Evolutionary conservation across 805 yeast species (phyloP).

Genomic region (Saturnispora sekii): DNA sequence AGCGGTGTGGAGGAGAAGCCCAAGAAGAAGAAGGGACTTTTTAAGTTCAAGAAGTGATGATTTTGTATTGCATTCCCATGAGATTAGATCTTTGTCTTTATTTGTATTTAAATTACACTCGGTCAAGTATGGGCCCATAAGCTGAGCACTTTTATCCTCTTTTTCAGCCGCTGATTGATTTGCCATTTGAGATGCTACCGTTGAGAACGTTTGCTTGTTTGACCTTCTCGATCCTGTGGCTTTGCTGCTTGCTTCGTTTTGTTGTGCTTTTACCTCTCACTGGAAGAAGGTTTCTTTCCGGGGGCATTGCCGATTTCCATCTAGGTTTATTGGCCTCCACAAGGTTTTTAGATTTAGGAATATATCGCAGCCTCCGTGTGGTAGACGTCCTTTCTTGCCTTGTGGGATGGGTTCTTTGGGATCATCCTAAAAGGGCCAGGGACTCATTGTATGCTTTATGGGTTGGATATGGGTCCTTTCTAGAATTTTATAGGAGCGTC

Average conservation of each 20-base stretch:
- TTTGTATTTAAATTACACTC: conserved; percentile 3
- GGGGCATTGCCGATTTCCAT: conserved; percentile 8
- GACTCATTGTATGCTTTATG: conserved; percentile 1
- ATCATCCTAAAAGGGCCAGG: neutral
- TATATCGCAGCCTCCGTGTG: neutral
- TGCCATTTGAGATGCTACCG: neutral
- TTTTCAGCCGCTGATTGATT: too few species aligned
- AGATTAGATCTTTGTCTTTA: neutral
- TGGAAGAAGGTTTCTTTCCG: conserved; percentile 6
- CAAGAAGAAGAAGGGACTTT: conserved; percentile 24
- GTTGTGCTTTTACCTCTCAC: conserved; percentile 4
- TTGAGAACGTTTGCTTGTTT: neutral
- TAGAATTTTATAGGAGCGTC: conserved; percentile 1
- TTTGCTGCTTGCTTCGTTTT: conserved; percentile 4
- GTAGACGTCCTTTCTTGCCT: neutral
- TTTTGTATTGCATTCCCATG: neutral
- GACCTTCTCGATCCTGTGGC: conserved; percentile 2
- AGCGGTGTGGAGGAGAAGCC: conserved; percentile 27
- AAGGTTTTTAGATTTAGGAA: neutral
- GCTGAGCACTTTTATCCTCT: neutral
- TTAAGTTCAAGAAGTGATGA: conserved; percentile 1
- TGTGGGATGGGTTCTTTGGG: conserved; percentile 2
- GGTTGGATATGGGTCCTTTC: conserved; percentile 1
- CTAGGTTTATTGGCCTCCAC: neutral
- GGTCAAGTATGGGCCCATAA: neutral